Evolutionary conservation across 192 early-diverging fungal genomes (phyloP).

Genomic region (Podila epicladia): DNA sequence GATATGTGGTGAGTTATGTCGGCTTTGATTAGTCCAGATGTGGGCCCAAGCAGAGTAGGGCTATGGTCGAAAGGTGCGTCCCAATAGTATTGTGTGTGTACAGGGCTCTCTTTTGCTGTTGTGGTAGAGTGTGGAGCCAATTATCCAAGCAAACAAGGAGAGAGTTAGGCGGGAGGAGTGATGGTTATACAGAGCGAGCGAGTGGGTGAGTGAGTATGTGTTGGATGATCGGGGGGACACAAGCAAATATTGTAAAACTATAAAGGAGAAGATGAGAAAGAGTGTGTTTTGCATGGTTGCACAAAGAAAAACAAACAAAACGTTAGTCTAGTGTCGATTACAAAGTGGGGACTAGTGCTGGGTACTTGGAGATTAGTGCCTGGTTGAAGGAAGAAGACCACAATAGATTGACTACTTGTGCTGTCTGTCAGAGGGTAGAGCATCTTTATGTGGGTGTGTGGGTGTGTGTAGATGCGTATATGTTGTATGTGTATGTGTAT

Average conservation of each 20-base stretch:
- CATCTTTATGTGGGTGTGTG: too few species aligned
- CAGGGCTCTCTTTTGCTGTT: neutral
- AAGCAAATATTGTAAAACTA: neutral
- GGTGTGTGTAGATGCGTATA: too few species aligned
- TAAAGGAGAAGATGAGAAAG: neutral
- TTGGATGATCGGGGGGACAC: too few species aligned
- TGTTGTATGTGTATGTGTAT: too few species aligned
- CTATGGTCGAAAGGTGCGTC: too few species aligned
- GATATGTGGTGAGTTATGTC: neutral
- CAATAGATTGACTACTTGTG: neutral
- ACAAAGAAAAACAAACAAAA: neutral
- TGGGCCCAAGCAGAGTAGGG: too few species aligned
- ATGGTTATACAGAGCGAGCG: too few species aligned
- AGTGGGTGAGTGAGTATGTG: too few species aligned
- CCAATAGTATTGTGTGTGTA: too few species aligned
- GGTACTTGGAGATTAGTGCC: neutral
- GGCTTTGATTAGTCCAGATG: neutral
- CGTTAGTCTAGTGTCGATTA: too few species aligned
- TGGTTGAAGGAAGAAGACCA: neutral
- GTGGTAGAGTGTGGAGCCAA: neutral
- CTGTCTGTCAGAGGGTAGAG: neutral
- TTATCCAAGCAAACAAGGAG: neutral
- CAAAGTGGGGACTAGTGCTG: too few species aligned
- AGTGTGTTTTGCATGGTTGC: conserved; percentile 4
- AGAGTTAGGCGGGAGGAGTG: too few species aligned